Base-by-base conservation (phyloP, 768 basidiomycete genomes). In the Hortiboletus campestris region DNA sequence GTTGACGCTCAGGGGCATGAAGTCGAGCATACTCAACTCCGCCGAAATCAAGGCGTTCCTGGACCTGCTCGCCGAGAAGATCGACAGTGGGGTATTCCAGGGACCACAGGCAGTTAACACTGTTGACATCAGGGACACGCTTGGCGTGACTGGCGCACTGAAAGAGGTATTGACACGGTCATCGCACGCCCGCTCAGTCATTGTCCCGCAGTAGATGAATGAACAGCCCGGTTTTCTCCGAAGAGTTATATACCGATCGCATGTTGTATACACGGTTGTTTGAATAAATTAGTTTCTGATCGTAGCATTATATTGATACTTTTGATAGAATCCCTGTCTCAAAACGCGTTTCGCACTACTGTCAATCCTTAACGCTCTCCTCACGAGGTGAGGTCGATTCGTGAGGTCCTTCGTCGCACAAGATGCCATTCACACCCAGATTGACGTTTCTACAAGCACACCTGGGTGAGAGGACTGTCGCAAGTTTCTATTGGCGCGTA, bases 1-100 rank as follows among this genome's bases (percentile, higher is more conserved):
- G 10, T 25, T 72, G 39, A 68, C 70, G 1, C 56, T 72, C 53
- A 72, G 63, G 48, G 71, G 71, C 1, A 70, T 72, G 69, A 52
- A 43, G 40, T 74, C 71, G 39, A 64, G 63, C 48, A 61, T 67
- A 19, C 52, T 72, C 2, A 22, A 39, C 20, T 46, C 62, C 8
- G 20, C 31, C 2, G 64, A 69, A 25, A 55, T 71, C 28, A 72
- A 73, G 57, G 53, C 36, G 2, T 63, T 72, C 25, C 28, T 72
- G 45, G 72, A 72, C 39, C 7, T 63, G 22, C 59, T 72, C 17
- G 60, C 72, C 10, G 42, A 43, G 1, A 72, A 72, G 58, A 67
- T 74, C 34, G 72, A 72, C 43, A 40, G 31, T 14, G 72, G 71
- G 1, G 38, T 49, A 11, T 58, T 72, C 12, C 52, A 66, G 20